phyloP scores from a whole-genome alignment of 495 filamentous ascomycete species.

The Penicillium simplicissimum region DNA sequence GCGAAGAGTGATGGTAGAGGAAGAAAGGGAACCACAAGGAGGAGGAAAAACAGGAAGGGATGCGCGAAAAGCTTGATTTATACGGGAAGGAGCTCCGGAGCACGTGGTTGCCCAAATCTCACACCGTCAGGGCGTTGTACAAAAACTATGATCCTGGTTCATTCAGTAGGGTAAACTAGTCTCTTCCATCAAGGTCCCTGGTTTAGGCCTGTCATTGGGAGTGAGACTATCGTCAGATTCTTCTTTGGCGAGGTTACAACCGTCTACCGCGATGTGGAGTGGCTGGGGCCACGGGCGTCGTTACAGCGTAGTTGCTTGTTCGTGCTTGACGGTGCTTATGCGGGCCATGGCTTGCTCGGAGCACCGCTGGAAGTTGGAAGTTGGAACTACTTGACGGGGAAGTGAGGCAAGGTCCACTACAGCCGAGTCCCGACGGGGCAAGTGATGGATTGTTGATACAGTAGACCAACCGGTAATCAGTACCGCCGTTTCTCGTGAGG shows the following conservation, averaged over 20 bases:
- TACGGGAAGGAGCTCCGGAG: neutral
- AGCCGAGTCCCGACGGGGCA: too few relatives aligned
- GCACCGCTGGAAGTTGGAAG: neutral
- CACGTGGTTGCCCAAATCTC: constrained; percentile 1
- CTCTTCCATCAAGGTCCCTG: neutral
- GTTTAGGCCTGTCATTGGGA: neutral
- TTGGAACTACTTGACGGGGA: neutral
- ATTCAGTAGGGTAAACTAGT: neutral
- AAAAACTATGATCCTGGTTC: neutral
- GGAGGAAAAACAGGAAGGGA: constrained; percentile 2
- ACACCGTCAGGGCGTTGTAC: neutral
- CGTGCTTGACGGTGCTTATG: neutral
- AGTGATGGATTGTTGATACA: neutral
- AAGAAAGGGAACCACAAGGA: neutral
- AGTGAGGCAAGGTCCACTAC: too few relatives aligned
- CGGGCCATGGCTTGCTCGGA: neutral
- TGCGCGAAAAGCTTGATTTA: neutral
- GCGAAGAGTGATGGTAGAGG: constrained; percentile 2
- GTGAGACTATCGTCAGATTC: neutral
- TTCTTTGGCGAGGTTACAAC: neutral
- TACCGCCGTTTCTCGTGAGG: neutral
- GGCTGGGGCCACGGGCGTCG: neutral
- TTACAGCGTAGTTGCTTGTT: neutral
- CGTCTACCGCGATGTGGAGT: neutral
- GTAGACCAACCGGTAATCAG: neutral